These are phyloP conservation scores for Fusarium sp. DNA, from an alignment of 2,329 filamentous ascomycete species.

Conservation along the genomic window DNA sequence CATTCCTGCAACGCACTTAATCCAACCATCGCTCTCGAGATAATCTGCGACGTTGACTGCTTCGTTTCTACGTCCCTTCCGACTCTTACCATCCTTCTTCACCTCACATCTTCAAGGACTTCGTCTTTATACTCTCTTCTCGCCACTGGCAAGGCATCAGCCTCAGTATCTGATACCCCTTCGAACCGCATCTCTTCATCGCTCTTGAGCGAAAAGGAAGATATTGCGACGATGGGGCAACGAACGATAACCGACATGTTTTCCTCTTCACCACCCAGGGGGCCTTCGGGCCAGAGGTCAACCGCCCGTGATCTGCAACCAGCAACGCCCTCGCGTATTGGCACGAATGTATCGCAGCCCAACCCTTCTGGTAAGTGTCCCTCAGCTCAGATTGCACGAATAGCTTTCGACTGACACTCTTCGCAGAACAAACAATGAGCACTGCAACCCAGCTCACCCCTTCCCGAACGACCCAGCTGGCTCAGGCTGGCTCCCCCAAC, in stretches of 20 bases:
- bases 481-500: conserved; percentile 25
- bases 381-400: neutral
- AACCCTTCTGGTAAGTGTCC: neutral
- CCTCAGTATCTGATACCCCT: neutral
- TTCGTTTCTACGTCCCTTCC: neutral
- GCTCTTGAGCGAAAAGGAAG: neutral
- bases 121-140: neutral
- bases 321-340: neutral
- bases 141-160: neutral
- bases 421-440: neutral
- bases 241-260: conserved; percentile 30
- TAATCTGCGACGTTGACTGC: neutral
- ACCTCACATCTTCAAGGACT: neutral
- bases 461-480: neutral
- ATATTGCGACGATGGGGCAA: conserved; percentile 19
- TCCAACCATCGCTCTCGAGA: neutral
- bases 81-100: neutral
- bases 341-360: neutral
- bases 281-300: neutral
- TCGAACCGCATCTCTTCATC: neutral
- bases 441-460: conserved; percentile 2
- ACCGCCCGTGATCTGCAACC: neutral
- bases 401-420: neutral
- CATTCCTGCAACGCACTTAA: neutral
- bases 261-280: conserved; percentile 2